phyloP scores from a whole-genome alignment of 495 filamentous ascomycete genomes.

The Penicillium odoratum region DNA sequence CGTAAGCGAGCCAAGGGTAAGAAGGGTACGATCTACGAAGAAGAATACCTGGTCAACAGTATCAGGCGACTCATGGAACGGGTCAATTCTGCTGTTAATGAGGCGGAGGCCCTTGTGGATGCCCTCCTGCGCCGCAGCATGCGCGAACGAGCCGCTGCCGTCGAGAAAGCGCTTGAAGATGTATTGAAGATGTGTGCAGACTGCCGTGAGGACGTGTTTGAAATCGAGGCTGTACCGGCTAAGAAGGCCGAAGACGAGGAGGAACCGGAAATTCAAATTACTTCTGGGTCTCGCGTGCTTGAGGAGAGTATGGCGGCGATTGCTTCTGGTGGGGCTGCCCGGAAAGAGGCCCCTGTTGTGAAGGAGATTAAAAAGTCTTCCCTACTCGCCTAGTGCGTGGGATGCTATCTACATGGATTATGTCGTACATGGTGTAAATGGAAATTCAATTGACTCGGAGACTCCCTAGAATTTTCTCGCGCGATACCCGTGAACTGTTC shows the following conservation, averaged over 20 bases:
- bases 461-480: no score
- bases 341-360: constrained; percentile 41
- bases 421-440: constrained; percentile 8
- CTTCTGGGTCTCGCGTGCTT: constrained; percentile 39
- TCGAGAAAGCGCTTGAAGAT: constrained; percentile 70
- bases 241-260: constrained; percentile 18
- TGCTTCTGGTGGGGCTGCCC: constrained; percentile 18
- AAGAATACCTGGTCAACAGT: constrained; percentile 91
- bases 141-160: constrained; percentile 78
- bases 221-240: constrained; percentile 16
- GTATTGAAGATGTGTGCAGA: constrained; percentile 65
- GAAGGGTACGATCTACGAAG: constrained; percentile 96
- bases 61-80: constrained; percentile 82
- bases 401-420: constrained; percentile 3
- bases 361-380: constrained; percentile 54
- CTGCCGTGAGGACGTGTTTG: constrained; percentile 69
- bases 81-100: constrained; percentile 66
- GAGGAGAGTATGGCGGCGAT: constrained; percentile 43
- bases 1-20: constrained; percentile 91
- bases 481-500: no score
- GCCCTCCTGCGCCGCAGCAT: constrained; percentile 76
- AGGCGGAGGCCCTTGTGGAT: constrained; percentile 70
- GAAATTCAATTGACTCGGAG: not conserved
- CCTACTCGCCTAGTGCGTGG: constrained; percentile 44
- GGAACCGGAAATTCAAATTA: constrained; percentile 29